Evolutionary conservation across 257 asterid species (phyloP), one percentile per base, ranked within the genome.

Genomic region (Primulina eburnea): DNA sequence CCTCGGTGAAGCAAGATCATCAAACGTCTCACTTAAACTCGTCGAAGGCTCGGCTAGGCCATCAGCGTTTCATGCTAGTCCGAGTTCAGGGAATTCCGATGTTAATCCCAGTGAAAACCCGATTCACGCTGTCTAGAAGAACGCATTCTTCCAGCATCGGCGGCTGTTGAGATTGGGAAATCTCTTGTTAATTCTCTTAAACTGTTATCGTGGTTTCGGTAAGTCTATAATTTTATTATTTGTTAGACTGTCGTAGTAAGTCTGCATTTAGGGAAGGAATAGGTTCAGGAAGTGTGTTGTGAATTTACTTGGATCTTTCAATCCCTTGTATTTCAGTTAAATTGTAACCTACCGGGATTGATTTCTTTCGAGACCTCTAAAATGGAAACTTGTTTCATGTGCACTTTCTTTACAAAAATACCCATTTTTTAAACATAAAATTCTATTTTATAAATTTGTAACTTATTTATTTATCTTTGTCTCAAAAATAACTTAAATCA

Each of bases 21-120:
- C 96, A 0, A 62, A 85, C 8, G 76, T 91, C 35, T 86, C 97
- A 7, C 85, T 94, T 56, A 86, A 87, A 60, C 82, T 91, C n/a
- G 90, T 68, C 0, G 96, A 93, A 37, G 97, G 99, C 60, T 85
- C 97, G 0, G 16, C 21, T 16, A 85, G 97, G 84, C 97, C 96
- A 11, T 94, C 99, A 0, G 99, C 99, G 43, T 94, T 94, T 77
- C 97, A 94, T 74, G 92, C 99, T 33, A 94, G 84, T 73, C 85
- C 92, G 1, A 68, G 84, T 59, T 75, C 96, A 12, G 83, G 88
- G 32, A 76, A 73, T 77, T 78, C 96, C 5, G 85, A 82, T 78
- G 81, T 86, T 69, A 84, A 80, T 72, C 79, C 96, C 30, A 83
- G 83, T 86, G 90, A 83, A 76, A 89, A 73, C 70, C 94, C 90